Conservation (phyloP, 1,284 basidiomycete genomes). For the Ceratobasidium sp. region DNA sequence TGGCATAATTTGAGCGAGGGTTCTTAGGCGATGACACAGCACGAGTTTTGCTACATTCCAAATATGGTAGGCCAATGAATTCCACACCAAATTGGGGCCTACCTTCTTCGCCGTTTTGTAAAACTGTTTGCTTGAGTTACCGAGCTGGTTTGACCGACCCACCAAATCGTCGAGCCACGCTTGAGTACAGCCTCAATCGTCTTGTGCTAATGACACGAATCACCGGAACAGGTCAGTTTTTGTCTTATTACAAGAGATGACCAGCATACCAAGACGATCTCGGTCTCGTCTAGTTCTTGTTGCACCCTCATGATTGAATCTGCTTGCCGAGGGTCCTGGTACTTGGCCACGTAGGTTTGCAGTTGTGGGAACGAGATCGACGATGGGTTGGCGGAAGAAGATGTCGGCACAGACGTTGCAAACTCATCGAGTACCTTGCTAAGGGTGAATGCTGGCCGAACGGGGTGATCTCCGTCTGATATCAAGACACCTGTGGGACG, state of each 20-base stretch:
- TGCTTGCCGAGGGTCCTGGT: constrained; percentile 98
- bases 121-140: constrained; percentile 93
- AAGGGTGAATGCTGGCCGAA: constrained; percentile 95
- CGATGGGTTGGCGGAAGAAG: constrained; percentile 69
- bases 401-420: constrained; percentile 77
- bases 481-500: constrained; percentile 81
- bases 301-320: constrained; percentile 99
- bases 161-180: constrained; percentile 97
- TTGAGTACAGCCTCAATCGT: constrained; percentile 98
- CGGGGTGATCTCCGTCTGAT: constrained; percentile 95
- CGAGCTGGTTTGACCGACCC: constrained; percentile 91
- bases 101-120: constrained; percentile 77
- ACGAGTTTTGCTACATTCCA: constrained; percentile 70
- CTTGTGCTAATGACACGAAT: constrained; percentile 80
- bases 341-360: constrained; percentile 86
- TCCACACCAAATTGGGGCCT: neutral
- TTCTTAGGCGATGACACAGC: constrained; percentile 64
- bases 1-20: too few relatives aligned
- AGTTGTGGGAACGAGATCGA: constrained; percentile 78
- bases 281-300: constrained; percentile 98
- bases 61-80: constrained; percentile 29
- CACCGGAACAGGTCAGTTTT: neutral
- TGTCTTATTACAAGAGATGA: neutral
- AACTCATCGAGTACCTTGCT: constrained; percentile 97
- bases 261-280: constrained; percentile 89